A percentile compares a stretch with the other conserved stretches of the same genome.
Evolutionary conservation across 352 stramenopile genomes (phyloP).

Genomic region (Phytophthora pistaciae): DNA sequence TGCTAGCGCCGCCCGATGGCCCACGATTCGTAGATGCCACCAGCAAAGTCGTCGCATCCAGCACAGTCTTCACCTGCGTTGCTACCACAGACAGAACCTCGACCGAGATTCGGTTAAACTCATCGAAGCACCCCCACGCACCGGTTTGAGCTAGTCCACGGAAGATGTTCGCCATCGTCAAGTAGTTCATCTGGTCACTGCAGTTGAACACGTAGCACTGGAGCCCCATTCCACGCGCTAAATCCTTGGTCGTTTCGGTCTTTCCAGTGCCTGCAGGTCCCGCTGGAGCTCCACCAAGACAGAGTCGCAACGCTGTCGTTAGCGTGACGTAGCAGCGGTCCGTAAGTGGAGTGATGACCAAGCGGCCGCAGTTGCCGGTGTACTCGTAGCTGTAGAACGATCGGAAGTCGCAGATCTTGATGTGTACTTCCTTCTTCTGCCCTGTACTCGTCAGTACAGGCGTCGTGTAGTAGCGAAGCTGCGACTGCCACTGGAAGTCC

Average conservation of each 20-base stretch:
- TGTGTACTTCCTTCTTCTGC: slow-evolving; percentile 79
- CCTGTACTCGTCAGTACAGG: slow-evolving; percentile 50
- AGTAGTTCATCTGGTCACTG: slow-evolving; percentile 95
- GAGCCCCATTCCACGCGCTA: slow-evolving; percentile 77
- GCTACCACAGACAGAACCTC: slow-evolving; percentile 97
- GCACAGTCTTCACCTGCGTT: slow-evolving; percentile 98
- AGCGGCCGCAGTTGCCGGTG: slow-evolving; percentile 93
- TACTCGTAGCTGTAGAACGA: slow-evolving; percentile 97
- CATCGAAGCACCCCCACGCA: slow-evolving; percentile 97
- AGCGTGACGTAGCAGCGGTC: slow-evolving; percentile 90
- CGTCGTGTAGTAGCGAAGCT: slow-evolving; percentile 94
- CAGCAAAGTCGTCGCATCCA: slow-evolving; percentile 81
- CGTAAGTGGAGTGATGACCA: slow-evolving; percentile 88
- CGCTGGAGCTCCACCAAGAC: slow-evolving; percentile 79
- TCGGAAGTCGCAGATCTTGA: slow-evolving; percentile 92
- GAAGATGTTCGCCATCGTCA: slow-evolving; percentile 98
- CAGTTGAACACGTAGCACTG: slow-evolving; percentile 92
- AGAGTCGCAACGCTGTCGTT: slow-evolving; percentile 82
- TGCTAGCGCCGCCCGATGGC: slow-evolving; percentile 2
- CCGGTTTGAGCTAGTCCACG: slow-evolving; percentile 94
- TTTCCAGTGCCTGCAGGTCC: slow-evolving; percentile 88
- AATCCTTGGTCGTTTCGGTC: slow-evolving; percentile 89
- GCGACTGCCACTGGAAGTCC: slow-evolving; percentile 96
- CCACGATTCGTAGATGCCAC: slow-evolving; percentile 33
- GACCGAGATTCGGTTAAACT: slow-evolving; percentile 98